Percentiles rank a stretch among this genome's conserved stretches.
Conservation (phyloP, 768 basidiomycete species). For the Hemileccinum rubropunctum region DNA sequence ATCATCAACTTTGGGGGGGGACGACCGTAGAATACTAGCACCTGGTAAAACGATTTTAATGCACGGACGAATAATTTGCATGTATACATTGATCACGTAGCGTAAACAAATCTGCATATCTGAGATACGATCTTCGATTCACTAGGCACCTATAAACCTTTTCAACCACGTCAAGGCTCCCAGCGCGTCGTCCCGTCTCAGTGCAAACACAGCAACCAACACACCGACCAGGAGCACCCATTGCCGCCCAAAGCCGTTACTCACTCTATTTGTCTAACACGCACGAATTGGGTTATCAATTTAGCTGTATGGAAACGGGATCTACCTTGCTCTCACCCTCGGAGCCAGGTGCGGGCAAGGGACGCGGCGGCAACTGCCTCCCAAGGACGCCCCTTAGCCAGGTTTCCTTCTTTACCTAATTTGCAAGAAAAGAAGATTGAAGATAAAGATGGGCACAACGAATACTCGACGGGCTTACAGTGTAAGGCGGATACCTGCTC, state of each 20-base stretch:
- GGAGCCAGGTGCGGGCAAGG: constrained; percentile 1
- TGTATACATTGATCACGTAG: too few species aligned
- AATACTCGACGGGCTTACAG: constrained; percentile 8
- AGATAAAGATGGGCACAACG: neutral
- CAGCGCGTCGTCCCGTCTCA: neutral
- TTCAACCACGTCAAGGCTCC: constrained; percentile 4
- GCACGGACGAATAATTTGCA: neutral
- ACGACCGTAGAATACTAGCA: too few species aligned
- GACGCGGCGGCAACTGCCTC: constrained; percentile 22
- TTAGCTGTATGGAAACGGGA: neutral
- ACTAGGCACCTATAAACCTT: constrained; percentile 15
- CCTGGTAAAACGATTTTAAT: too few species aligned
- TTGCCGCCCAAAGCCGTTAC: neutral
- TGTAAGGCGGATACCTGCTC: constrained; percentile 31
- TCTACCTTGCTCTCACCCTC: constrained; percentile 16
- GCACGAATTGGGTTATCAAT: constrained; percentile 14
- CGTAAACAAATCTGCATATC: too few species aligned
- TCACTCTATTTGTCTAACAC: neutral
- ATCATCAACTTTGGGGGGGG: too few species aligned
- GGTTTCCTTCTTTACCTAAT: constrained; percentile 26
- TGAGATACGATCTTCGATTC: too few species aligned
- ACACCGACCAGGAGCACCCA: constrained; percentile 9
- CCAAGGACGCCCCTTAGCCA: constrained; percentile 18
- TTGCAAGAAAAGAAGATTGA: neutral
- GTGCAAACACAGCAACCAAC: constrained; percentile 6